phyloP scores from a whole-genome alignment of 2,329 filamentous ascomycete species.

The Microascus cirrosus region DNA sequence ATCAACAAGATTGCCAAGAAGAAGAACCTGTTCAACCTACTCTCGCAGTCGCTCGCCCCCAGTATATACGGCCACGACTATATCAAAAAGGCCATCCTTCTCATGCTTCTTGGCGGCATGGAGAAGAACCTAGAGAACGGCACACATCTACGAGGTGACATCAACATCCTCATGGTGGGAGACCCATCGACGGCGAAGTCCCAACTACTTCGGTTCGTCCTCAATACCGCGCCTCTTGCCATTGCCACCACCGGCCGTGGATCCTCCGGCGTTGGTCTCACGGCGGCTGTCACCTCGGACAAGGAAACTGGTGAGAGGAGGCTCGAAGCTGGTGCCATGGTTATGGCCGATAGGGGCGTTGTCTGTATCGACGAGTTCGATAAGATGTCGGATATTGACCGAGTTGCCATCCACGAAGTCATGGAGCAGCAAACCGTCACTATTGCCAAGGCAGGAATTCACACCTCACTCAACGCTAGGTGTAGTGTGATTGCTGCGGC shows the following conservation, averaged over 20 bases:
- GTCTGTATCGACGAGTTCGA: slow-evolving; percentile 99
- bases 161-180: slow-evolving; percentile 98
- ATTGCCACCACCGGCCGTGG: slow-evolving; percentile 96
- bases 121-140: slow-evolving; percentile 99
- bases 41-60: slow-evolving; percentile 88
- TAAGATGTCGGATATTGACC: slow-evolving; percentile 98
- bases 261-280: slow-evolving; percentile 94
- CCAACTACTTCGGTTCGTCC: slow-evolving; percentile 90
- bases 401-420: slow-evolving; percentile 98
- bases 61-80: slow-evolving; percentile 96
- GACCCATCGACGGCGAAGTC: slow-evolving; percentile 98
- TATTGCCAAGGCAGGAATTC: slow-evolving; percentile 96
- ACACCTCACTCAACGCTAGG: slow-evolving; percentile 91
- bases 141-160: slow-evolving; percentile 94
- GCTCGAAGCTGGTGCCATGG: slow-evolving; percentile 96
- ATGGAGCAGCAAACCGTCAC: slow-evolving; percentile 99
- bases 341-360: slow-evolving; percentile 89
- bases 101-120: slow-evolving; percentile 91
- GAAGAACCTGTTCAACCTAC: slow-evolving; percentile 80
- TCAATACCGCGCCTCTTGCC: slow-evolving; percentile 91
- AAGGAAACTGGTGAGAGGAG: slow-evolving; percentile 95
- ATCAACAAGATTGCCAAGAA: slow-evolving; percentile 98
- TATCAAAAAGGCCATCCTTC: slow-evolving; percentile 92
- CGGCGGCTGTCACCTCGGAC: slow-evolving; percentile 89
- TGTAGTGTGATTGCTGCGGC: slow-evolving; percentile 95